Evolutionary conservation across 2,329 filamentous ascomycete species (phyloP).

Genomic region (Stagonosporopsis vannaccii): DNA sequence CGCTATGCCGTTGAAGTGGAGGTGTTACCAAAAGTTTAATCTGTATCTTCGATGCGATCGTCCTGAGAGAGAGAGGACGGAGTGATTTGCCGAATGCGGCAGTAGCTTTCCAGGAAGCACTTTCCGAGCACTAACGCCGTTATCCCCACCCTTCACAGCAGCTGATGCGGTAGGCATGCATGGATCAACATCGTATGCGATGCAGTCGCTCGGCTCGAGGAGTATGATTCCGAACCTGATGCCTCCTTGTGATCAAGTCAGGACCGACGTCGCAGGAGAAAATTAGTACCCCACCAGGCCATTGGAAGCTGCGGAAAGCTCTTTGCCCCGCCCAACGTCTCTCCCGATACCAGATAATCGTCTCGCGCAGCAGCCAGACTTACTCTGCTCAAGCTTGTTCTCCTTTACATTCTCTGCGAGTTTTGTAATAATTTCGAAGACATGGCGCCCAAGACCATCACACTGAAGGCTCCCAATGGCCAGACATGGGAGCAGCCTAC

Average conservation of each 20-base stretch:
- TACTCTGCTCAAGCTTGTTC: not conserved
- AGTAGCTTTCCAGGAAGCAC: not conserved
- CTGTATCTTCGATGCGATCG: not conserved
- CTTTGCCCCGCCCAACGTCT: conserved; percentile 6
- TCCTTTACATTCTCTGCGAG: not conserved
- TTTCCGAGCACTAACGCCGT: conserved; percentile 5
- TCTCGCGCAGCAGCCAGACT: not conserved
- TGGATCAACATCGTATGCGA: not conserved
- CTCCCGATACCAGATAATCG: not conserved
- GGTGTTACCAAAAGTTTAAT: not conserved
- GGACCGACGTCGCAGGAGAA: not conserved
- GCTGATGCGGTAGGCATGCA: not conserved
- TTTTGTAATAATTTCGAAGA: not conserved
- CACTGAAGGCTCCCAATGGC: conserved; percentile 51
- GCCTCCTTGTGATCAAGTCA: not conserved
- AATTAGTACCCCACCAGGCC: conserved; percentile 1
- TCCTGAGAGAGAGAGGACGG: not conserved
- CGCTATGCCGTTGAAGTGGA: not conserved
- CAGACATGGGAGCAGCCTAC: conserved; percentile 48
- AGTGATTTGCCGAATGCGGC: not conserved
- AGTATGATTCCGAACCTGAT: not conserved
- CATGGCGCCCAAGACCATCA: conserved; percentile 24
- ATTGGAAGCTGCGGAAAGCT: conserved; percentile 6
- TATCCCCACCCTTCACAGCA: not conserved
- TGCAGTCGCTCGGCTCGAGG: not conserved